Conservation (phyloP, 129 eudicot genomes). For the Helichrysum umbraculigerum region DNA sequence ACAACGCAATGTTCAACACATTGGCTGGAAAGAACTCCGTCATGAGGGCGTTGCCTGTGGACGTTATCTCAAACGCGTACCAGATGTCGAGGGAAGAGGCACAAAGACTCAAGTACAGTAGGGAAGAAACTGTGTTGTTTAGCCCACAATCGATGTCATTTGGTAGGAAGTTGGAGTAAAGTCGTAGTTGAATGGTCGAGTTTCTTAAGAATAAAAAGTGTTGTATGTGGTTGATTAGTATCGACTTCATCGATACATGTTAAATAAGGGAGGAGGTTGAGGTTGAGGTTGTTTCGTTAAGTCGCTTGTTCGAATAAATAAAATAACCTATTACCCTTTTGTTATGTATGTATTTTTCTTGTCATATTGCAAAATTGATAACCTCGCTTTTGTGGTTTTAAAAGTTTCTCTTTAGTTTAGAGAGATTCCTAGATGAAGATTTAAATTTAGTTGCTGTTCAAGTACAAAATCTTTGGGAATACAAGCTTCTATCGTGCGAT, state of each 20-base stretch:
- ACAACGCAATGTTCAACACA: slow-evolving; percentile 36
- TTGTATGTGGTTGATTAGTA: slow-evolving; percentile 12
- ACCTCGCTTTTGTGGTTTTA: background rate
- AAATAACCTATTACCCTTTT: slow-evolving; percentile 10
- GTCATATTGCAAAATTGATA: slow-evolving; percentile 11
- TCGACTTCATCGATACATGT: slow-evolving; percentile 7
- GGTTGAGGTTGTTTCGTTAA: slow-evolving; percentile 4
- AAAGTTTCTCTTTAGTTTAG: background rate
- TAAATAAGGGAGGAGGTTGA: background rate
- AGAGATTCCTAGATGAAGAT: background rate
- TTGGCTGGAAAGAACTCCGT: slow-evolving; percentile 45
- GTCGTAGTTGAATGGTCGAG: background rate
- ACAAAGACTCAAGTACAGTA: slow-evolving; percentile 39
- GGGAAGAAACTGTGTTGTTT: slow-evolving; percentile 38
- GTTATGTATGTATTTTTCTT: background rate
- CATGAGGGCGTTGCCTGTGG: slow-evolving; percentile 48
- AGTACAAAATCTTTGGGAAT: background rate
- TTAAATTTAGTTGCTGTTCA: background rate
- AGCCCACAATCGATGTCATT: slow-evolving; percentile 1
- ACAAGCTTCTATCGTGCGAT: background rate
- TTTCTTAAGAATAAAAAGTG: slow-evolving; percentile 23
- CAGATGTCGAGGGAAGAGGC: slow-evolving; percentile 54
- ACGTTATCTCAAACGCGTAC: slow-evolving; percentile 39
- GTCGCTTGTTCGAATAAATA: slow-evolving; percentile 25
- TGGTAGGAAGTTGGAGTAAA: background rate